Conservation (phyloP, 495 filamentous ascomycete species). For the Aeminium ludgeri region DNA sequence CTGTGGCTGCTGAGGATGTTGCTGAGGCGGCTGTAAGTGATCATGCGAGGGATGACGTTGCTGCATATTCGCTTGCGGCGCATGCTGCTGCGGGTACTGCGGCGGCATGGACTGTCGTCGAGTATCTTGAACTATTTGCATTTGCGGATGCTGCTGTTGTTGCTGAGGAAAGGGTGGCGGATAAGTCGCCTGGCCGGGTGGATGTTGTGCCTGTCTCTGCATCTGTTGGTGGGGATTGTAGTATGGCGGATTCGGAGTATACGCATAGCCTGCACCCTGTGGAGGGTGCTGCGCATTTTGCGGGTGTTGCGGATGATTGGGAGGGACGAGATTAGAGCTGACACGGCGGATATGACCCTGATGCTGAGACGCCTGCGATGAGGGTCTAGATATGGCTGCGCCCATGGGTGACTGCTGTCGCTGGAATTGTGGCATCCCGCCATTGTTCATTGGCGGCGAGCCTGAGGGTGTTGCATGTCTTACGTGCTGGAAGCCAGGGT, state of each 20-base stretch:
- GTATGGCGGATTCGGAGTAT: constrained; percentile 71
- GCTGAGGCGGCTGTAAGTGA: constrained; percentile 31
- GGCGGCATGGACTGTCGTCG: constrained; percentile 44
- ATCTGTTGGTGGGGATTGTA: constrained; percentile 58
- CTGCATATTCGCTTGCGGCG: constrained; percentile 21
- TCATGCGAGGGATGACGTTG: constrained; percentile 10
- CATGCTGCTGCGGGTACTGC: constrained; percentile 30
- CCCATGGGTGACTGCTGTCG: constrained; percentile 70
- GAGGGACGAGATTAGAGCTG: constrained; percentile 58
- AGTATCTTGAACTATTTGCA: constrained; percentile 54
- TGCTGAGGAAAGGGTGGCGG: neutral
- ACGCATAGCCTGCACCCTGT: constrained; percentile 60
- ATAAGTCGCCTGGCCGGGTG: no score
- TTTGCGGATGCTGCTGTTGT: constrained; percentile 25
- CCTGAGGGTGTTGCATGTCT: constrained; percentile 56
- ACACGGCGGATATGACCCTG: constrained; percentile 44
- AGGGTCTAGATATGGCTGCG: constrained; percentile 57
- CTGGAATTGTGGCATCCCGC: constrained; percentile 52
- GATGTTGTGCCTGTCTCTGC: constrained; percentile 29
- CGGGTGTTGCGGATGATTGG: constrained; percentile 36
- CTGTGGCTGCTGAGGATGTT: constrained; percentile 31
- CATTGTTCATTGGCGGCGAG: constrained; percentile 79
- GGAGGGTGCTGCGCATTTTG: constrained; percentile 30
- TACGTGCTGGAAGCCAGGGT: constrained; percentile 59
- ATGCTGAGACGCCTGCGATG: constrained; percentile 46